Evolutionary conservation across 139 green algal species (phyloP).

Genomic region (Coelastrella sp.): DNA sequence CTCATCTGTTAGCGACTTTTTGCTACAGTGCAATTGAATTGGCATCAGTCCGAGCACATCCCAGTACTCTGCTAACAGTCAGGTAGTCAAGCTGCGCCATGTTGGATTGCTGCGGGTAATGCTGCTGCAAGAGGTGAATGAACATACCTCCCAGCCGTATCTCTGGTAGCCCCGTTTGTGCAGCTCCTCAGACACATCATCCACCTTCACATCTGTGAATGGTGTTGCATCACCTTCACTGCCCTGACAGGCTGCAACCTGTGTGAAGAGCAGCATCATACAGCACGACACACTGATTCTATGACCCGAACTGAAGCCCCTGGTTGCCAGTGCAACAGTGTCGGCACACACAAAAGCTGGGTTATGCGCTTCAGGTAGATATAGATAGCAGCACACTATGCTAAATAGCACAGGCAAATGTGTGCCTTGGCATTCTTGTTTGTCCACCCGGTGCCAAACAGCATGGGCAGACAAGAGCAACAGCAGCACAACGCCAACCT

Average conservation of each 20-base stretch:
- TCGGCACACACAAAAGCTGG: not conserved
- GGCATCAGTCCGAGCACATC: too few species aligned
- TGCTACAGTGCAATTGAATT: too few species aligned
- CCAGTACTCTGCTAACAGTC: too few species aligned
- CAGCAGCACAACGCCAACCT: too few species aligned
- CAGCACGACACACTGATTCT: not conserved
- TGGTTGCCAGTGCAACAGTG: not conserved
- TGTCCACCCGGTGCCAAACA: too few species aligned
- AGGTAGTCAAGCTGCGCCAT: too few species aligned
- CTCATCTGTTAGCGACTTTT: too few species aligned
- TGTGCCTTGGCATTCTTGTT: not conserved
- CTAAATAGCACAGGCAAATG: not conserved
- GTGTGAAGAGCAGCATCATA: not conserved
- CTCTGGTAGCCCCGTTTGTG: constrained; percentile 82
- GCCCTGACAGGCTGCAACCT: constrained; percentile 86
- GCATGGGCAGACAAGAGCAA: too few species aligned
- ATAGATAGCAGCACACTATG: not conserved
- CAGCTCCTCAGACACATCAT: constrained; percentile 92
- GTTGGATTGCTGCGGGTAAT: too few species aligned
- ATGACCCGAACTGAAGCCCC: too few species aligned
- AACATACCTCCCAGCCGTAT: constrained; percentile 87
- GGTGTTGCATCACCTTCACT: constrained; percentile 98
- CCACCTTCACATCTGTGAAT: constrained; percentile 97
- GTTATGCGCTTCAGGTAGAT: too few species aligned
- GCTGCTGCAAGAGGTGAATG: not conserved